These are phyloP conservation scores for Zygoascus ofunaensis DNA, from an alignment of 805 yeast genomes.

Conservation along the genomic window DNA sequence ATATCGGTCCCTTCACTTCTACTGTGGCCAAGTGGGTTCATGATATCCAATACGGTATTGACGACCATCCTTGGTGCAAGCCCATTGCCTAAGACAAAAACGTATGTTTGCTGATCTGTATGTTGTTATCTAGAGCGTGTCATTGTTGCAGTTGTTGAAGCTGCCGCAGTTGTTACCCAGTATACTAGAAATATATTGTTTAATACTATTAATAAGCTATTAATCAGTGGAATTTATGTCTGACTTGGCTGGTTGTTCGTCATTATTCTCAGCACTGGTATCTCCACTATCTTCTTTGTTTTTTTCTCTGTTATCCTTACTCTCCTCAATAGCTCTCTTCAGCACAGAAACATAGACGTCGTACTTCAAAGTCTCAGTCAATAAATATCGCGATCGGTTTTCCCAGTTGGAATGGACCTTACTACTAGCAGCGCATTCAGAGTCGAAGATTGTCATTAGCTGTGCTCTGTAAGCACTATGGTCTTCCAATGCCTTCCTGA, in stretches of 20 bases:
- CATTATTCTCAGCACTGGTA: conserved; percentile 3
- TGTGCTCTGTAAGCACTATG: conserved; percentile 36
- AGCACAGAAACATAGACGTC: conserved; percentile 19
- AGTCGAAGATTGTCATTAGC: conserved; percentile 29
- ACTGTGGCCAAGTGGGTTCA: conserved; percentile 77
- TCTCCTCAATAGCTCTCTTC: conserved; percentile 18
- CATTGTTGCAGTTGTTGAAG: too few relatives aligned
- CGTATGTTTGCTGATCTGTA: conserved; percentile 9
- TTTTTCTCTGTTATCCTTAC: too few relatives aligned
- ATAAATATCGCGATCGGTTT: conserved; percentile 20
- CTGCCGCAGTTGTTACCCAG: neutral
- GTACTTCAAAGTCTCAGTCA: conserved; percentile 22
- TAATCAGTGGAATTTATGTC: too few relatives aligned
- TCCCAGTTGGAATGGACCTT: conserved; percentile 28
- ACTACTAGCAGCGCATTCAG: conserved; percentile 14
- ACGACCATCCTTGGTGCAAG: conserved; percentile 40
- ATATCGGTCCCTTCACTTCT: conserved; percentile 54
- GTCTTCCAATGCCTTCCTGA: conserved; percentile 32
- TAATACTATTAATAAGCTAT: too few relatives aligned
- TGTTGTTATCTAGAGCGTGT: too few relatives aligned
- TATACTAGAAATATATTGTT: neutral
- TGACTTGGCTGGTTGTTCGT: too few relatives aligned
- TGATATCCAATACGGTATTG: conserved; percentile 83
- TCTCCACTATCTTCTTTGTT: too few relatives aligned
- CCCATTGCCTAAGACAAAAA: conserved; percentile 2